Evolutionary conservation across 164 flowering plant genomes (phyloP), one percentile per base, ranked within the genome.

Genomic region (Vitis vinifera): DNA sequence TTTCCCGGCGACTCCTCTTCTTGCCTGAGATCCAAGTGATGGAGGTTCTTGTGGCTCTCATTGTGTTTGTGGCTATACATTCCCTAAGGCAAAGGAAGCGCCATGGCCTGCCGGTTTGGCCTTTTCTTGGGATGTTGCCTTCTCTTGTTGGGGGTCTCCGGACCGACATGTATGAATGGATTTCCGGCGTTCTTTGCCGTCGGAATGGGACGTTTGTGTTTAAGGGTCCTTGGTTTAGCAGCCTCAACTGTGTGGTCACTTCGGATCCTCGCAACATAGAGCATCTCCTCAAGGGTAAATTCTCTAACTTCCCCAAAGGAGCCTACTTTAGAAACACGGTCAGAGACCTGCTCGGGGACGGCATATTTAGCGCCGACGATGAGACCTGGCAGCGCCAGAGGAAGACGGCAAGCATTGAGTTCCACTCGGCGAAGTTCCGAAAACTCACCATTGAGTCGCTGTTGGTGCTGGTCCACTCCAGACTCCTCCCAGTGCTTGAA

Each of bases 351-450:
- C 92, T 95, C 5, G 99, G 99, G 0, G 81, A 84, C n/a, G 98
- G 99, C 0, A 95, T 95, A n/a, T 95, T 95, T 73, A 86, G 69
- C 47, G 94, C 92, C 0, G 97, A 95, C 65, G 88, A 84, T 48
- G 97, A 89, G 63, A 80, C 69, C 0, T 95, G 99, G 99, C 90
- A 80, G 51, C 51, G 76, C 4, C 99, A 95, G 78, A 77, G 98
- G 77, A 93, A 90, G 79, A 84, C 89, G 0, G 94, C 98, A 0
- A 93, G 96, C 80, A 76, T 89, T 13, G 97, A 91, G 82, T 90
- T 95, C 52, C 98, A 95, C 72, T 91, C 99, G 2, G 55, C 90
- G 0, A 83, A 79, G 77, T 95, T 93, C 81, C 79, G 91, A 6
- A 62, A 78, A 8, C 50, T 90, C 72, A 89, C 96, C 0, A 77